Base-by-base conservation (phyloP, 768 basidiomycete species). In the Tulasnella sp. region DNA sequence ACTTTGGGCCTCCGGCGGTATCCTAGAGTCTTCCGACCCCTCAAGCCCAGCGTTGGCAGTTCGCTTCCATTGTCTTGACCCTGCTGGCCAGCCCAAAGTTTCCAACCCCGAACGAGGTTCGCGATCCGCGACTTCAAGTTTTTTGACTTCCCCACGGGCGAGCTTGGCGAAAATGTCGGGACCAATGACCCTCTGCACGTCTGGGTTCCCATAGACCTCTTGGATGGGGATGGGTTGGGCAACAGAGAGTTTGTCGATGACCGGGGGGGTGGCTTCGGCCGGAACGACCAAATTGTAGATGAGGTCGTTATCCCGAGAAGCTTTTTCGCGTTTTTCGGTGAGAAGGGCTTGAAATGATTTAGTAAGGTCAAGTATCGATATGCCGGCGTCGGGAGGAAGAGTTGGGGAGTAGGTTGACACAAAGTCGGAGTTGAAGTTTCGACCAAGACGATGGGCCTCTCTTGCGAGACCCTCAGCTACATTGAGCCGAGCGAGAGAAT, bases 221-320 rank as follows among this genome's bases (percentile, higher is more conserved):
- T 99, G 96, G 77, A 99, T 99, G 1, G 93, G 89, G 74, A 98
- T 92, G 0, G 95, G 90, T 0, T 90, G 91, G 2, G 95, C 96
- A 5, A 96, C 90, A 0, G 86, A 85, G 0, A 92, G 87, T 83
- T 95, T 96, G 77, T 99, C 98, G 79, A 99, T 90, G 11, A 85
- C 82, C 0, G 96, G 90, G 0, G 99, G 88, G 0, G 92, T 88
- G 48, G 96, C 93, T 2, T 90, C 87, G 13, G 92, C 85, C 7
- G 95, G 94, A 0, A 95, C 85, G 77, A 96, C 88, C 3, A 94
- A 94, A 82, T 99, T 95, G 86, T 99, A 99, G 80, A 99, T 97
- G 73, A 99, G 89, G 82, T 99, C 97, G 83, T 99, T 99, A 85
- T 98, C 96, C 75, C 93, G 91, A 76, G 89, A 88, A 0, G 93